Conservation (phyloP, 2,329 filamentous ascomycete species). For the Shiraia bambusicola region DNA sequence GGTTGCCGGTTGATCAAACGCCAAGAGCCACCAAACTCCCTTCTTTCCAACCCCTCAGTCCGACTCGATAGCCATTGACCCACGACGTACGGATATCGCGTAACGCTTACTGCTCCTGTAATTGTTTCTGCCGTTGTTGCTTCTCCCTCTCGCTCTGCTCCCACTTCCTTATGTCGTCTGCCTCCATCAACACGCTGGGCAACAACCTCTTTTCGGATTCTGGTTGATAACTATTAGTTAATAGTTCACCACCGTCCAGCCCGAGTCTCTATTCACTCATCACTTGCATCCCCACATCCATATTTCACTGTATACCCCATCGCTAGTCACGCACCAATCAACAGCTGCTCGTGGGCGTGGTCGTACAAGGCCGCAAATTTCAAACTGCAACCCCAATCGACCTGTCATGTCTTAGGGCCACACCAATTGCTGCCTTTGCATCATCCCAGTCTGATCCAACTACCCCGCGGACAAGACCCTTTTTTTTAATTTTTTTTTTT, state of each 20-base stretch:
- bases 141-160: slow-evolving; percentile 23
- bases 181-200: slow-evolving; percentile 34
- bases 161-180: slow-evolving; percentile 43
- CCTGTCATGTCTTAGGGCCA: slow-evolving; percentile 25
- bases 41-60: too few species aligned
- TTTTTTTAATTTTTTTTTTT: too few species aligned
- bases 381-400: slow-evolving; percentile 9
- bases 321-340: slow-evolving; percentile 23
- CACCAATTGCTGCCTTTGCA: slow-evolving; percentile 10
- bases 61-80: too few species aligned
- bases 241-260: slow-evolving; percentile 29
- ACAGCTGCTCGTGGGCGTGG: slow-evolving; percentile 9
- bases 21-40: too few species aligned
- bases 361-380: slow-evolving; percentile 9
- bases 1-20: too few species aligned
- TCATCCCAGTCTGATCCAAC: slow-evolving; percentile 10
- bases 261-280: slow-evolving; percentile 22
- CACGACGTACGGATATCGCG: slow-evolving; percentile 27
- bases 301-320: slow-evolving; percentile 14
- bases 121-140: slow-evolving; percentile 16
- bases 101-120: slow-evolving; percentile 37
- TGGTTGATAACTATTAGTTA: too few species aligned
- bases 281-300: slow-evolving; percentile 30
- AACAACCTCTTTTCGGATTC: slow-evolving; percentile 42
- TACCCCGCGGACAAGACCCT: slow-evolving; percentile 22